Conservation (phyloP, 768 basidiomycete genomes). For the Suillus subluteus region DNA sequence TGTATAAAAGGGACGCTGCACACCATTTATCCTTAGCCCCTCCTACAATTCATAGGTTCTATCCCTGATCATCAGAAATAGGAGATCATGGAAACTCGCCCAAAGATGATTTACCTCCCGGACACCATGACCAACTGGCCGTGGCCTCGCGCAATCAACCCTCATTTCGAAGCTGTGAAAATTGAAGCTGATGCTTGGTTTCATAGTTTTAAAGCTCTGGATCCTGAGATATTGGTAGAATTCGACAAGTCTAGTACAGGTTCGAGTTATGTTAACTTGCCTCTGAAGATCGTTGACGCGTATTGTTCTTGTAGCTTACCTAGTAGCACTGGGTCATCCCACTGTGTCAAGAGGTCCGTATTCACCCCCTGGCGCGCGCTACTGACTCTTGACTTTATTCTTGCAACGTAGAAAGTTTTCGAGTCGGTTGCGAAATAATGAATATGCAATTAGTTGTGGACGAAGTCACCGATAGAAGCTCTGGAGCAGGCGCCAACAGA, state of each 20-base stretch:
- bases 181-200: conserved; percentile 43
- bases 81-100: too few species aligned
- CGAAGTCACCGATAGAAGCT: too few species aligned
- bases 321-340: conserved; percentile 12
- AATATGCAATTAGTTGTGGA: conserved; percentile 10
- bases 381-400: neutral
- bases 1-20: too few species aligned
- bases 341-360: conserved; percentile 8
- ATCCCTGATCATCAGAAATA: too few species aligned
- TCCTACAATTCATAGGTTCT: too few species aligned
- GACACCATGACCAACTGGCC: conserved; percentile 47
- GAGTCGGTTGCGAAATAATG: conserved; percentile 36
- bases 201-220: conserved; percentile 39
- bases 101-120: conserved; percentile 32
- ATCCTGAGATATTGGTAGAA: conserved; percentile 36
- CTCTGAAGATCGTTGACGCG: neutral
- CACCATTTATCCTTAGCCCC: too few species aligned
- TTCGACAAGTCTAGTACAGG: conserved; percentile 48
- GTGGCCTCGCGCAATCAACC: conserved; percentile 44
- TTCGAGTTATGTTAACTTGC: conserved; percentile 10
- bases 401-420: conserved; percentile 23
- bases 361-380: neutral
- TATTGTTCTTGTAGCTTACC: neutral
- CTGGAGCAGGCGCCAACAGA: neutral
- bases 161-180: conserved; percentile 38